A percentile compares a stretch with the other conserved stretches of the same genome.
phyloP scores from a whole-genome alignment of 768 basidiomycete genomes.

The Kondoa subrosea region DNA sequence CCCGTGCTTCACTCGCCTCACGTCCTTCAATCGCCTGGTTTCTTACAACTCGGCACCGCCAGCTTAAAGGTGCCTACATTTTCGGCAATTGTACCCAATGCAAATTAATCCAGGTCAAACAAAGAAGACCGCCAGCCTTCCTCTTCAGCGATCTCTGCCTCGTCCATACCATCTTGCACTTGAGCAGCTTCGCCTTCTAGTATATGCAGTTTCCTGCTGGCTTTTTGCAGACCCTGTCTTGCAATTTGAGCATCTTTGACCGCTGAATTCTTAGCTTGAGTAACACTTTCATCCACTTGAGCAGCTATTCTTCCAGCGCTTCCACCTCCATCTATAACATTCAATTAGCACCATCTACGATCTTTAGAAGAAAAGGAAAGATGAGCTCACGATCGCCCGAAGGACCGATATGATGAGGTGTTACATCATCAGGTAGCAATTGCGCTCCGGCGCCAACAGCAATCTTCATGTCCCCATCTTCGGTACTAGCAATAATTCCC shows the following conservation, averaged over 20 bases:
- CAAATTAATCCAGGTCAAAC: background rate
- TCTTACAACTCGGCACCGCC: too few species aligned
- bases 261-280: background rate
- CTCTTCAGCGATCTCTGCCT: background rate
- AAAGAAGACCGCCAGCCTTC: background rate
- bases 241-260: background rate
- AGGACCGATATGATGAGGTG: background rate
- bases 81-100: background rate
- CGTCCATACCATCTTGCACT: background rate
- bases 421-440: background rate
- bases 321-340: slow-evolving; percentile 1
- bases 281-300: background rate
- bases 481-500: background rate
- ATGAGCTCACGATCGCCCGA: background rate
- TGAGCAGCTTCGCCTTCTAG: background rate
- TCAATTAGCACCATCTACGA: background rate
- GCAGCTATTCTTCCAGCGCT: background rate
- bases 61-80: too few species aligned
- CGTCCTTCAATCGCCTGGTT: too few species aligned
- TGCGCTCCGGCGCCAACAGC: background rate
- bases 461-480: background rate
- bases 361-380: background rate
- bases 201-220: background rate
- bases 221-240: background rate
- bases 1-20: too few species aligned